Evolutionary conservation across 163 green algal genomes (phyloP).

Genomic region (Prototheca wickerhamii): DNA sequence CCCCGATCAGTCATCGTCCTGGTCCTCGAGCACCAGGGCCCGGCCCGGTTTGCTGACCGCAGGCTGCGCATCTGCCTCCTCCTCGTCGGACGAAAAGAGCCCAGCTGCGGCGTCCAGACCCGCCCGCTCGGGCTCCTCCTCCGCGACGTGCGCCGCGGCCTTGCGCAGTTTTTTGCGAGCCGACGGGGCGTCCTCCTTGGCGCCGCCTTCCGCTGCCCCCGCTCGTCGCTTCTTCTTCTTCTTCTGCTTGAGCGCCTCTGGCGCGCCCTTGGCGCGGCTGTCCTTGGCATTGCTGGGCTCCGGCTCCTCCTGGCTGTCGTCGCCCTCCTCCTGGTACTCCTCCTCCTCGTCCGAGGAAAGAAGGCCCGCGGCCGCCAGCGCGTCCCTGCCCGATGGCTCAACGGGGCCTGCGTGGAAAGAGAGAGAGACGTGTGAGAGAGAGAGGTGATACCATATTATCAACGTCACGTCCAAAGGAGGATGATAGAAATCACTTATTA

Average conservation of each 20-base stretch:
- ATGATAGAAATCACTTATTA: too few species aligned
- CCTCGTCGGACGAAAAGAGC: too few species aligned
- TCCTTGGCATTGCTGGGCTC: neutral
- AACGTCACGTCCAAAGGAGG: too few species aligned
- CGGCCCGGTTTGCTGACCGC: too few species aligned
- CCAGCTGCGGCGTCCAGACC: too few species aligned
- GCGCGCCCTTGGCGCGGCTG: neutral
- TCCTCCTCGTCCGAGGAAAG: conserved; percentile 19
- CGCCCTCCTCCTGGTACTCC: conserved; percentile 10
- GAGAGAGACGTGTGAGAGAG: too few species aligned
- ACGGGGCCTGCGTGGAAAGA: too few species aligned
- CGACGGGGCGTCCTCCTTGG: neutral
- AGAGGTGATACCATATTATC: too few species aligned
- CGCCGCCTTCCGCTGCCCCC: too few species aligned
- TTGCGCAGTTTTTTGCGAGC: too few species aligned
- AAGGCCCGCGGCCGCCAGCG: conserved; percentile 9
- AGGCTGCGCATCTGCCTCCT: too few species aligned
- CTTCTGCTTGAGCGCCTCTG: neutral
- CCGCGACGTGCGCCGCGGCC: neutral
- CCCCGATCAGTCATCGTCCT: neutral
- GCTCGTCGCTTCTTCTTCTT: neutral
- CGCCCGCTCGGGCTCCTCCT: too few species aligned
- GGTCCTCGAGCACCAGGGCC: neutral
- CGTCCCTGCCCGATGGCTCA: neutral
- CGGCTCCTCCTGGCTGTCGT: conserved; percentile 13